Conservation (phyloP, 371 early-diverging fungal species). For the Apophysomyces sp. region DNA sequence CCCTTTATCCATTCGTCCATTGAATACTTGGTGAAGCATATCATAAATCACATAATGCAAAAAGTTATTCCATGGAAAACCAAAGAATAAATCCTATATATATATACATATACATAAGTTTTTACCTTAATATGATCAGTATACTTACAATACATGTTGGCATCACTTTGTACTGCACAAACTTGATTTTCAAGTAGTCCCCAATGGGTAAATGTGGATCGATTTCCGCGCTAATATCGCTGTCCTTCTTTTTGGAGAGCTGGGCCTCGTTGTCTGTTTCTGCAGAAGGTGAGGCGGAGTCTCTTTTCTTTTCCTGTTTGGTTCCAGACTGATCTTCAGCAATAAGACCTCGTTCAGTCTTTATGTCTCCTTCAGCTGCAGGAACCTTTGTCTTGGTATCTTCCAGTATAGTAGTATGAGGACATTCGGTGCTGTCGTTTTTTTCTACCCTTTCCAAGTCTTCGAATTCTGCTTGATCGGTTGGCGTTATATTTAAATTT, state of each 20-base stretch:
- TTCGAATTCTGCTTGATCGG: constrained; percentile 3
- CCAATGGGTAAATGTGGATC: constrained; percentile 34
- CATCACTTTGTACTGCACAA: constrained; percentile 61
- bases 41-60: constrained; percentile 95
- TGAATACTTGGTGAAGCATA: constrained; percentile 92
- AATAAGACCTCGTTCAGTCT: neutral
- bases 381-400: constrained; percentile 1
- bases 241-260: neutral
- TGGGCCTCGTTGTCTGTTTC: neutral
- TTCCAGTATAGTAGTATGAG: neutral
- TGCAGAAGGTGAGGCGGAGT: neutral
- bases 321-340: neutral
- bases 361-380: neutral
- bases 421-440: neutral
- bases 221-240: neutral
- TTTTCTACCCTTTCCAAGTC: neutral
- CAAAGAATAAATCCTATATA: constrained; percentile 84
- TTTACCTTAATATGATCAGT: neutral
- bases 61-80: constrained; percentile 93
- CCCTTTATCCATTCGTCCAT: constrained; percentile 67
- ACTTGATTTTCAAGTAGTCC: constrained; percentile 65
- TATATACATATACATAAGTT: neutral
- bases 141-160: constrained; percentile 49
- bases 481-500: constrained; percentile 45
- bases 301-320: too few relatives aligned